Percentiles rank a stretch among this genome's conserved stretches.
phyloP scores from a whole-genome alignment of 2,329 filamentous ascomycete species.

The Venturia asperata region DNA sequence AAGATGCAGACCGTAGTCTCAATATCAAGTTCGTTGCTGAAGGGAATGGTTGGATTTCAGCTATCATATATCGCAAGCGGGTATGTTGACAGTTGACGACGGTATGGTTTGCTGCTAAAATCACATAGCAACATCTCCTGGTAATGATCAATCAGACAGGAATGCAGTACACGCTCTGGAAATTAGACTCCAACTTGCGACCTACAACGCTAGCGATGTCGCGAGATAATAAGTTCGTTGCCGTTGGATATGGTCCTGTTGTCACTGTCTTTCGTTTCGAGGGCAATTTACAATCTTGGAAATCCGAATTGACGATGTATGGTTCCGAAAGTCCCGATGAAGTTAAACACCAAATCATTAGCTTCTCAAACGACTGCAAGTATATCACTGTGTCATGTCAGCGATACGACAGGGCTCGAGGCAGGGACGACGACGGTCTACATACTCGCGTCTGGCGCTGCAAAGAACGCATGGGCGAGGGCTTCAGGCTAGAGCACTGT shows the following conservation, averaged over 20 bases:
- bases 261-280: constrained; percentile 4
- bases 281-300: not conserved
- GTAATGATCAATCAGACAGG: not conserved
- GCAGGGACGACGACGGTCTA: constrained; percentile 6
- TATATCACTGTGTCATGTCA: not conserved
- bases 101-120: not conserved
- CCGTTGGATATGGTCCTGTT: not conserved
- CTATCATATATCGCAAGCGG: not conserved
- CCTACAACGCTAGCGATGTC: constrained; percentile 10
- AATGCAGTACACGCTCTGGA: not conserved
- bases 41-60: constrained; percentile 9
- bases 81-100: not conserved
- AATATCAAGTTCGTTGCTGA: constrained; percentile 9
- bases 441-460: not conserved
- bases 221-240: not conserved
- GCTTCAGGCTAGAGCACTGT: not conserved
- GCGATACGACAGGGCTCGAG: constrained; percentile 3
- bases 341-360: not conserved
- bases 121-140: not conserved
- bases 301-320: not conserved
- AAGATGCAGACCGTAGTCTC: constrained; percentile 5
- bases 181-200: not conserved
- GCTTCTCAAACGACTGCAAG: constrained; percentile 4
- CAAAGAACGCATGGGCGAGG: not conserved
- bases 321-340: not conserved